These are phyloP conservation scores for Magnusiomyces sp. DNA, from an alignment of 1,139 yeast genomes.

Conservation along the genomic window DNA sequence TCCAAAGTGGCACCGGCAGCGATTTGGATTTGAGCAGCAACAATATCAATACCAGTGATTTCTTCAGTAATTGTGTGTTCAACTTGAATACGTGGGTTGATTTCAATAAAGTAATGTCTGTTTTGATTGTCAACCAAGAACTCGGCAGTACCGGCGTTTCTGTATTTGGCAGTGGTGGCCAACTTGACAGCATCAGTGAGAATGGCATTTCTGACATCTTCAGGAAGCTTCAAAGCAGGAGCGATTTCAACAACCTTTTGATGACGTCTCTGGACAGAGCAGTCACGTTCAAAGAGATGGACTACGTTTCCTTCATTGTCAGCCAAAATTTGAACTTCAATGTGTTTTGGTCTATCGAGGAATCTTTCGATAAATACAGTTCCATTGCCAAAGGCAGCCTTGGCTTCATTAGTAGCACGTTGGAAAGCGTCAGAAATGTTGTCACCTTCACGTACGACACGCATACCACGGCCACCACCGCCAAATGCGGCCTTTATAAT, in stretches of 20 bases:
- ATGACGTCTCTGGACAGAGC: conserved; percentile 98
- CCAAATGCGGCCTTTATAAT: conserved; percentile 98
- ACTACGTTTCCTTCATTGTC: conserved; percentile 92
- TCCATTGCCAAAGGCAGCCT: conserved; percentile 93
- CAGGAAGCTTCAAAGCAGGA: conserved; percentile 90
- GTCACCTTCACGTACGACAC: conserved; percentile 96
- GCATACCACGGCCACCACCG: conserved; percentile 99
- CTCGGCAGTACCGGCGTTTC: conserved; percentile 99
- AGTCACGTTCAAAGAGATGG: conserved; percentile 94
- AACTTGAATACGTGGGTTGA: conserved; percentile 97
- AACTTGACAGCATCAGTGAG: conserved; percentile 89
- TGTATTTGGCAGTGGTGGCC: conserved; percentile 79
- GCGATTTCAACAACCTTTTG: conserved; percentile 99
- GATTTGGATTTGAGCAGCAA: conserved; percentile 97
- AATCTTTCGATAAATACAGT: conserved; percentile 96
- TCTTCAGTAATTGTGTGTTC: conserved; percentile 99
- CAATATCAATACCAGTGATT: conserved; percentile 95
- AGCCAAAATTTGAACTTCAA: conserved; percentile 93
- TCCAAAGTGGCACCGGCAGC: conserved; percentile 96
- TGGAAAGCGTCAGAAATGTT: conserved; percentile 84
- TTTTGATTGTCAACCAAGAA: conserved; percentile 88
- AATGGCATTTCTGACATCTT: conserved; percentile 77
- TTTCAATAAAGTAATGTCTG: conserved; percentile 96
- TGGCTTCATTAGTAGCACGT: conserved; percentile 93
- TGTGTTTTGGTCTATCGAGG: conserved; percentile 92